These are phyloP conservation scores for Aphanomyces cochlioides DNA, from an alignment of 352 stramenopile genomes.

Conservation along the genomic window DNA sequence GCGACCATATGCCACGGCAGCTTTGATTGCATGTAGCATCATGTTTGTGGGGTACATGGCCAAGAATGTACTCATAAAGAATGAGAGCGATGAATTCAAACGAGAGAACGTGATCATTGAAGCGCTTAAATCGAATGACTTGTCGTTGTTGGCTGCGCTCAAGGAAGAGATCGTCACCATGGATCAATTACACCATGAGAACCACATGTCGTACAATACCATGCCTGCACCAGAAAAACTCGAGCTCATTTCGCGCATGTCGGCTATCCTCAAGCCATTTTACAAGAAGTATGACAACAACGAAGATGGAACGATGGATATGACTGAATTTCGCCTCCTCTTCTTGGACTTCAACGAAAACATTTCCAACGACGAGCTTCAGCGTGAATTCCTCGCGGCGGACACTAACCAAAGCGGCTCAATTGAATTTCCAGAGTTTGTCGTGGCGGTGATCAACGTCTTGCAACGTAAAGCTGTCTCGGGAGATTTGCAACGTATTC, in stretches of 20 bases:
- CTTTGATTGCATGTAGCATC: constrained; percentile 84
- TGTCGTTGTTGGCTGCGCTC: constrained; percentile 49
- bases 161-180: background rate
- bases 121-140: constrained; percentile 44
- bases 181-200: background rate
- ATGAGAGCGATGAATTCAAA: constrained; percentile 35
- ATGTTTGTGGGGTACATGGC: constrained; percentile 91
- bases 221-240: constrained; percentile 5
- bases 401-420: constrained; percentile 89
- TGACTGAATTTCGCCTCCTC: constrained; percentile 89
- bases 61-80: constrained; percentile 67
- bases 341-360: constrained; percentile 93
- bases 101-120: constrained; percentile 54
- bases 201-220: background rate
- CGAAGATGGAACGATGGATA: constrained; percentile 83
- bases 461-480: constrained; percentile 35
- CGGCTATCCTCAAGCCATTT: constrained; percentile 89
- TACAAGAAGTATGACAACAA: constrained; percentile 94
- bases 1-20: constrained; percentile 85
- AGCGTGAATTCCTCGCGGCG: constrained; percentile 81
- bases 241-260: constrained; percentile 49
- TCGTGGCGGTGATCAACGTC: constrained; percentile 83
- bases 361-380: constrained; percentile 70
- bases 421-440: constrained; percentile 95
- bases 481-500: constrained; percentile 31